Evolutionary conservation across 345 rosid species (phyloP).

Genomic region (Tarenaya hassleriana): DNA sequence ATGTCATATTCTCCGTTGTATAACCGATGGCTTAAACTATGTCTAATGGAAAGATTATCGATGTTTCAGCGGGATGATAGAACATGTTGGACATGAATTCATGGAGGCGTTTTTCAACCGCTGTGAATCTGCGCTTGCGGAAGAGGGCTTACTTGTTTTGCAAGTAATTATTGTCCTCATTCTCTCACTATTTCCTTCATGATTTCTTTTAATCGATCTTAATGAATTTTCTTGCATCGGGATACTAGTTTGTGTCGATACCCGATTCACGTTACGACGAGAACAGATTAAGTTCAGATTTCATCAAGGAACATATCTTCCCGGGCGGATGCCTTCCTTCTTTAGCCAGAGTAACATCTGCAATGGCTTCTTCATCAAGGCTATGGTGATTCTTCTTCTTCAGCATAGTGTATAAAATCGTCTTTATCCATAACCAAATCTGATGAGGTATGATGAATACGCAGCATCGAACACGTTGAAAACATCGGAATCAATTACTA

Average conservation of each 20-base stretch:
- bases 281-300: conserved; percentile 77
- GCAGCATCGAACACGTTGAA: conserved; percentile 82
- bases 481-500: conserved; percentile 82
- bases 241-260: conserved; percentile 64
- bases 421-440: background rate
- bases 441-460: background rate
- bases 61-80: conserved; percentile 75
- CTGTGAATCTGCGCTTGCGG: conserved; percentile 69
- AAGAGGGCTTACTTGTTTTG: conserved; percentile 71
- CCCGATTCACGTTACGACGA: conserved; percentile 80
- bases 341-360: conserved; percentile 61
- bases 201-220: no score
- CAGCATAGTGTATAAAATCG: background rate
- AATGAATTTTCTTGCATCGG: no score
- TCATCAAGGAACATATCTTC: conserved; percentile 91
- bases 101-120: conserved; percentile 75
- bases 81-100: conserved; percentile 87
- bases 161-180: no score
- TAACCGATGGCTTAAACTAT: background rate
- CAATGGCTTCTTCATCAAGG: conserved; percentile 68
- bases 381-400: conserved; percentile 54
- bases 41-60: background rate
- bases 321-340: conserved; percentile 92
- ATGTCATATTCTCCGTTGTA: background rate
- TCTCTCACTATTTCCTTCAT: no score